Evolutionary conservation across 768 basidiomycete species (phyloP), one percentile per base, ranked within the genome.

Genomic region (Chiua virens): DNA sequence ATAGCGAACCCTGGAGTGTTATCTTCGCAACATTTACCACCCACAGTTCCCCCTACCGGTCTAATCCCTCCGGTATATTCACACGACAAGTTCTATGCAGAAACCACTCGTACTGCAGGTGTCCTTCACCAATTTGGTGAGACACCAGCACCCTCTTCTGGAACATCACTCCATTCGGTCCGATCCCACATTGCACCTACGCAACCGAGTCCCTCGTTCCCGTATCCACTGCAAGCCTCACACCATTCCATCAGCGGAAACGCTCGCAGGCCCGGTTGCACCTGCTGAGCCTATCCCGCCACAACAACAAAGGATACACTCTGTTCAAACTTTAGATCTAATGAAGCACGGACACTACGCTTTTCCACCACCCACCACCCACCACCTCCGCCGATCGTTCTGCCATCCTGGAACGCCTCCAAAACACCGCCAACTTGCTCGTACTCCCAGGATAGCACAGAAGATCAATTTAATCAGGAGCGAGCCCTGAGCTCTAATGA

Each of bases 401-500:
- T 17, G 21, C 42, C 41, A 15, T 14, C 42, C 14, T 22, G 27
- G 27, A 36, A 42, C 46, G 22, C 20, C 49, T 47, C 41, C 15
- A 42, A 49, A 21, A 36, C 32, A 21, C 41, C 32, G 30, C 42
- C 36, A 45, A 28, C 25, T 4, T 42, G 35, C 13, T 25, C 23
- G 14, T 45, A 39, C 45, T 50, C 54, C 37, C 50, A 47, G 25
- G 51, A 54, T 37, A 32, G 18, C 22, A 18, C 42, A 20, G 34
- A 22, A 17, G 34, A 40, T 54, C 34, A 45, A n/a, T 42, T 49
- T 45, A 36, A 23, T 25, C 44, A 50, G 48, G 50, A 20, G 55
- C 49, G 39, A 2, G 20, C 27, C 20, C 20, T 28, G 23, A 58
- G 45, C 27, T 45, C 48, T 39, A 54, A 56, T 13, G 45, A 54